Base-by-base conservation (phyloP, 2,329 filamentous ascomycete species). In the Botrytis byssoidea region DNA sequence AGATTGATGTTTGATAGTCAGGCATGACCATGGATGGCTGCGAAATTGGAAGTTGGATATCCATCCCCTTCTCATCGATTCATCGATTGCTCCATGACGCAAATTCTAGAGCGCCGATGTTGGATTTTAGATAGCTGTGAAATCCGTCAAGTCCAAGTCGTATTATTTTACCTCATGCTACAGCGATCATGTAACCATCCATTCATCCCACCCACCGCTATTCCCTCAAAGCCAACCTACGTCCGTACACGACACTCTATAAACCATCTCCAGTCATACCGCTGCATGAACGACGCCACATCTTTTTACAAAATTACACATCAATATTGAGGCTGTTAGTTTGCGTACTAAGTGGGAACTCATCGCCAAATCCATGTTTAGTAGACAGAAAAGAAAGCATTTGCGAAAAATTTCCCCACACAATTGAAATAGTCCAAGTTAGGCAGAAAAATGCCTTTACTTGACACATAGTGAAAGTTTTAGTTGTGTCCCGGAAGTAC, bases 291-390 rank as follows among this genome's bases (percentile, higher is more conserved):
- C 66, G 16, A 42, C 32, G 48, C 35, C 48, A 68, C 48, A 42
- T 40, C 25, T 46, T 42, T 55, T 29, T 55, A 68, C 29, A 22
- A 57, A 57, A 68, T 67, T 20, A n/a, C 40, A 40, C 42, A 14
- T 40, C 42, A 44, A 65, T 71, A 71, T 37, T 51, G 69, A 71
- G 59, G 59, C 69, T 71, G 32, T 64, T 71, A 65, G 69, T 44
- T 25, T 32, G 29, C 9, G 18, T 32, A 25, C 69, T 29, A 71
- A 71, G 69, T 71, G 69, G 69, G 51, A 40, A 12, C 9, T 20
- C n/a, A 44, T 51, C 32, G 59, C 25, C 14, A 48, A 25, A 65
- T 18, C 57, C 69, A 51, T 61, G 32, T 64, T 48, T 71, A 48
- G 22, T 20, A 60, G 37, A 16, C 37, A 48, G 29, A 71, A 48